These are phyloP conservation scores for Alopecurus myosuroides DNA, from an alignment of 176 grass and related monocot genomes.

Conservation along the genomic window DNA sequence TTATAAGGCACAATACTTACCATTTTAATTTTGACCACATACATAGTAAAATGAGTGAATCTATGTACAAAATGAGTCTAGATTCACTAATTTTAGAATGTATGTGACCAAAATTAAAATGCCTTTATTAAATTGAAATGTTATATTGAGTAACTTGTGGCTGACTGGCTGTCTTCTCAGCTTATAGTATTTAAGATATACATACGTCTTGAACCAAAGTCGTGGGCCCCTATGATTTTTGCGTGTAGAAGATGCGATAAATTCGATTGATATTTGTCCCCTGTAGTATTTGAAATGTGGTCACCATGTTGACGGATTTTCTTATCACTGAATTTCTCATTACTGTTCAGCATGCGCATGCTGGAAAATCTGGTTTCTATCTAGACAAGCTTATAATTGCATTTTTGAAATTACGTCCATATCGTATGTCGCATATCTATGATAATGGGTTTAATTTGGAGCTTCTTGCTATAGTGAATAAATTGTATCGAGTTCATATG, in stretches of 20 bases:
- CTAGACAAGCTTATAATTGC: neutral
- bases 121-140: neutral
- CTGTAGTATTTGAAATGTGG: neutral
- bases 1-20: too few relatives aligned
- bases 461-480: neutral
- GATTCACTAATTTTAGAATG: too few relatives aligned
- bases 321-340: neutral
- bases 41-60: too few relatives aligned
- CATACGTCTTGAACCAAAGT: neutral
- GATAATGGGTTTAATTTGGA: neutral
- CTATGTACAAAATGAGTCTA: too few relatives aligned
- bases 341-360: neutral
- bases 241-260: neutral
- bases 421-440: neutral
- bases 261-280: neutral
- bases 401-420: neutral
- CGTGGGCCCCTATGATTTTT: neutral
- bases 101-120: too few relatives aligned
- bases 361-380: neutral
- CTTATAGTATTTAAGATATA: conserved; percentile 1
- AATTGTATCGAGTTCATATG: neutral
- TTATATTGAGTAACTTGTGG: conserved; percentile 9
- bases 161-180: neutral
- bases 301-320: neutral
- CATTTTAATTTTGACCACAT: too few relatives aligned